Percentiles rank a stretch among this genome's conserved stretches.
phyloP scores from a whole-genome alignment of 352 stramenopile species.

The Pythium sukuiense region DNA sequence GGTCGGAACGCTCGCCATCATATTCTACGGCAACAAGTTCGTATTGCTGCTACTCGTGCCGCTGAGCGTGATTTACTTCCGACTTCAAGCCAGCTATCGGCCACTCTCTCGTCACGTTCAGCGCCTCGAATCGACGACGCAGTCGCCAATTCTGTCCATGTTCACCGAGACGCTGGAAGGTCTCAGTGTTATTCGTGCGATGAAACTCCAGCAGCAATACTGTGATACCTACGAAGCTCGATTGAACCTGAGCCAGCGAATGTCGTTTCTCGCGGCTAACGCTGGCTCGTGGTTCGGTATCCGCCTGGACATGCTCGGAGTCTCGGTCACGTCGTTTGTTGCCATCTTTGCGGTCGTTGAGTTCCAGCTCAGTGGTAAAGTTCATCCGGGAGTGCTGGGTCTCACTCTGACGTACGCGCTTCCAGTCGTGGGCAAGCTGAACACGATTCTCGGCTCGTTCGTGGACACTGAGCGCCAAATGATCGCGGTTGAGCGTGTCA shows the following conservation, averaged over 20 bases:
- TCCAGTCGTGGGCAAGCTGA: conserved; percentile 88
- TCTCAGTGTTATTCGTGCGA: conserved; percentile 59
- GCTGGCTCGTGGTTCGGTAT: conserved; percentile 82
- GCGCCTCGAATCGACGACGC: conserved; percentile 64
- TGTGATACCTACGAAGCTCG: conserved; percentile 35
- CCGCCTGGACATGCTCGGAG: conserved; percentile 80
- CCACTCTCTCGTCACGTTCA: conserved; percentile 73
- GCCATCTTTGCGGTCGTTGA: conserved; percentile 74
- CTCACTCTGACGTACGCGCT: conserved; percentile 92
- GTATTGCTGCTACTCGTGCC: conserved; percentile 75
- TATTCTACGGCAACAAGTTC: conserved; percentile 78
- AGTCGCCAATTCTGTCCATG: conserved; percentile 71
- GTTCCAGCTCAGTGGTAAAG: conserved; percentile 46
- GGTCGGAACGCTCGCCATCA: conserved; percentile 64
- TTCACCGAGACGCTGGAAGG: conserved; percentile 81
- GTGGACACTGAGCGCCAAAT: conserved; percentile 91
- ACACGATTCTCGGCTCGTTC: conserved; percentile 80
- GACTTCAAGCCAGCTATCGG: conserved; percentile 63
- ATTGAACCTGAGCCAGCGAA: conserved; percentile 70
- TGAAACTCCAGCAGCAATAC: conserved; percentile 50
- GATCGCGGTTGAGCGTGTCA: conserved; percentile 89
- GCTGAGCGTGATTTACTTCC: conserved; percentile 65
- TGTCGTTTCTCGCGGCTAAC: conserved; percentile 74
- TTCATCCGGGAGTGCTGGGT: conserved; percentile 76
- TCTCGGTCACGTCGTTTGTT: conserved; percentile 83